Percentiles rank a stretch among this genome's conserved stretches.
These are phyloP conservation scores for Vitis hybrid DNA, from an alignment of 177 flowering plant species.

Conservation along the genomic window DNA sequence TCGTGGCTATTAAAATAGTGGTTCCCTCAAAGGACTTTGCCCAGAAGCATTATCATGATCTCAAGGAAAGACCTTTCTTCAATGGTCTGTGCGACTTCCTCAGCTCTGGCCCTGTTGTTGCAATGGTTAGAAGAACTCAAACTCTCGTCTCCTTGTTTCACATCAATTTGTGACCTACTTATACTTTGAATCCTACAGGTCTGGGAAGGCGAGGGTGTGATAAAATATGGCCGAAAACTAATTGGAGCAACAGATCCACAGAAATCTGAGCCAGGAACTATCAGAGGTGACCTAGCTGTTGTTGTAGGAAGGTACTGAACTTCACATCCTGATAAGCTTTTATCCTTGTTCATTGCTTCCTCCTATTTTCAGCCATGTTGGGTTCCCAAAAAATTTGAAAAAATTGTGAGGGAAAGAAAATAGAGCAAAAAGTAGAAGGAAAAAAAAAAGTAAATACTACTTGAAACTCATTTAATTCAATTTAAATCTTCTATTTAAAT, in stretches of 20 bases:
- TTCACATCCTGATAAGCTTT: too few species aligned
- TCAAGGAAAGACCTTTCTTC: conserved; percentile 93
- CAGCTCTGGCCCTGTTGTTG: conserved; percentile 98
- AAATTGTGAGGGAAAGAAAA: too few species aligned
- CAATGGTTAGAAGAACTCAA: conserved; percentile 63
- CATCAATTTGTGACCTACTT: background rate
- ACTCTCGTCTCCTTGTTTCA: background rate
- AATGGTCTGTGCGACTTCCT: conserved; percentile 89
- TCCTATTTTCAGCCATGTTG: background rate
- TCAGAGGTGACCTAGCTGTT: conserved; percentile 97
- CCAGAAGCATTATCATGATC: conserved; percentile 91
- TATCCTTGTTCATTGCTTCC: background rate
- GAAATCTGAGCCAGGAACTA: conserved; percentile 98
- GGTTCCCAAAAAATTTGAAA: background rate
- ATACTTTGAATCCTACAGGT: conserved; percentile 47
- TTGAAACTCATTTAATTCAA: too few species aligned
- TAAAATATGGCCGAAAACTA: conserved; percentile 87
- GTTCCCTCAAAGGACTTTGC: conserved; percentile 91
- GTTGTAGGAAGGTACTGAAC: conserved; percentile 88
- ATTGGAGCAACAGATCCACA: conserved; percentile 99
- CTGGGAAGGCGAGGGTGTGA: conserved; percentile 99
- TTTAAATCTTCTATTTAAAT: too few species aligned
- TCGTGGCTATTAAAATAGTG: conserved; percentile 82
- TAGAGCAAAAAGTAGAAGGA: too few species aligned
- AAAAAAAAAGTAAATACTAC: too few species aligned